Evolutionary conservation across 441 rosid genomes (phyloP).

Genomic region (Gossypium schwendimanii): DNA sequence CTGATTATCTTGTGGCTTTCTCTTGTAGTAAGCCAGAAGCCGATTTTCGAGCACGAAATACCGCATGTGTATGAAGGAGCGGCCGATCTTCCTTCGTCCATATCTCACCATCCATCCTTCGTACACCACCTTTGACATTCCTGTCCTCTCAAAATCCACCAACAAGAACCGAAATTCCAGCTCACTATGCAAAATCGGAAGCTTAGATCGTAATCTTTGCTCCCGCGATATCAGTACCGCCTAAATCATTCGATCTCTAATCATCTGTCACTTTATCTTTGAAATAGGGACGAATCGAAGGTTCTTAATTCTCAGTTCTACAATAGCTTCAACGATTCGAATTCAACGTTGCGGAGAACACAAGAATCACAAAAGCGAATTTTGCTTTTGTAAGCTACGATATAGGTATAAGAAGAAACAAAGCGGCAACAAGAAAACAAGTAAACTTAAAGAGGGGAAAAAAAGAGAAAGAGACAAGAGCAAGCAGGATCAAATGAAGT

Average conservation of each 20-base stretch:
- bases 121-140: constrained; percentile 77
- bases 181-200: constrained; percentile 27
- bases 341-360: constrained; percentile 11
- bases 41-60: constrained; percentile 87
- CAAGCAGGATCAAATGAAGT: constrained; percentile 8
- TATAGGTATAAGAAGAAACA: not conserved
- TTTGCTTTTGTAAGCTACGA: not conserved
- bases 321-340: not conserved
- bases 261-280: constrained; percentile 6
- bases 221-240: constrained; percentile 34
- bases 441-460: not conserved
- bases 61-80: constrained; percentile 92
- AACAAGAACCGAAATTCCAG: constrained; percentile 4
- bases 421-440: not conserved
- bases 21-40: constrained; percentile 93
- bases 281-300: constrained; percentile 8
- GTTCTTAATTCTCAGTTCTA: constrained; percentile 15
- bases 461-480: not conserved
- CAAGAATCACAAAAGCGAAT: not conserved
- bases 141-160: constrained; percentile 13
- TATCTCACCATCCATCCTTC: constrained; percentile 99
- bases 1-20: constrained; percentile 89
- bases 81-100: constrained; percentile 94
- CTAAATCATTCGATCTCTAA: constrained; percentile 30
- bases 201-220: constrained; percentile 31